Conservation (phyloP, 148 eudicot species). For the Pouteria glomerata region DNA sequence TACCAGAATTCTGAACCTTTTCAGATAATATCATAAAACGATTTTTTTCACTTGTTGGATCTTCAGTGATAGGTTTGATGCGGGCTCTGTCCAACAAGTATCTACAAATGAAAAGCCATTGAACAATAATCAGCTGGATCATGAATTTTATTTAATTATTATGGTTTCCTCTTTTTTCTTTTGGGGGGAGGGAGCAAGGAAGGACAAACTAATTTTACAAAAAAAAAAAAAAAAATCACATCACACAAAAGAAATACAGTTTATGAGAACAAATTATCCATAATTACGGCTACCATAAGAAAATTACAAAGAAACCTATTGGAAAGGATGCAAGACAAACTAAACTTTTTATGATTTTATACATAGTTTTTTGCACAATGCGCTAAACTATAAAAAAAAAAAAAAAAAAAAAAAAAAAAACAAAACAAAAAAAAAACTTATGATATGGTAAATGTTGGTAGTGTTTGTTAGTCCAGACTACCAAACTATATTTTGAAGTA, state of each 20-base stretch:
- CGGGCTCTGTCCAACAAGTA: conserved; percentile 84
- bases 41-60: conserved; percentile 57
- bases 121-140: conserved; percentile 1
- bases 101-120: conserved; percentile 30
- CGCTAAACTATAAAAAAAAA: background rate
- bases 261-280: background rate
- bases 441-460: no score
- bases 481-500: no score
- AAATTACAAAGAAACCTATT: background rate
- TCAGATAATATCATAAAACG: conserved; percentile 86
- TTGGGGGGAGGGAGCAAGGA: no score
- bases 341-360: background rate
- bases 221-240: no score
- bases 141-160: background rate
- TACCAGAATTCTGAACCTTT: conserved; percentile 61
- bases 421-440: no score
- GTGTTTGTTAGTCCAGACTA: no score
- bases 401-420: no score
- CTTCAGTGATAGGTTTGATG: conserved; percentile 85
- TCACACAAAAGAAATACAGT: background rate
- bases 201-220: no score
- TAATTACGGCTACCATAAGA: background rate
- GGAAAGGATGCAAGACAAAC: background rate
- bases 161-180: no score
- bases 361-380: background rate